Conservation (phyloP, 1,139 yeast genomes). For the Blastobotrys illinoisensis region DNA sequence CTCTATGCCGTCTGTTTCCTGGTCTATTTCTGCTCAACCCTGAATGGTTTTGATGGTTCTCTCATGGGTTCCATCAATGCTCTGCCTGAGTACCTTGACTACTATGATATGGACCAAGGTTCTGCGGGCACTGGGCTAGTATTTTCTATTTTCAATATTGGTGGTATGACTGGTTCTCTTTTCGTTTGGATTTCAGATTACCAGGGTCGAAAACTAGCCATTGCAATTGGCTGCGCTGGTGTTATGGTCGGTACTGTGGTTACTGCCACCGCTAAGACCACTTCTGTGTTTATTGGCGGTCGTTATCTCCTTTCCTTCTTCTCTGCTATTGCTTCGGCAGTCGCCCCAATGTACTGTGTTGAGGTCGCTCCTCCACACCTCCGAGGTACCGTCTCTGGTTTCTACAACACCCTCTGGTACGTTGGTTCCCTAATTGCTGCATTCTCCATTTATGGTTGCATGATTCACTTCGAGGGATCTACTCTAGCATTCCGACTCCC, state of each 20-base stretch:
- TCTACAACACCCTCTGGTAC: conserved; percentile 13
- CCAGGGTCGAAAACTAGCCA: conserved; percentile 15
- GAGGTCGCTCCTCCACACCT: conserved; percentile 35
- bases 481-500: conserved; percentile 12
- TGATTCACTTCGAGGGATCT: conserved; percentile 6
- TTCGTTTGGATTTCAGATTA: conserved; percentile 13
- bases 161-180: conserved; percentile 20
- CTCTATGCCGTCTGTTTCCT: conserved; percentile 9
- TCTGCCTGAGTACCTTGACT: conserved; percentile 11
- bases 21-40: conserved; percentile 11
- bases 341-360: conserved; percentile 18
- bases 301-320: conserved; percentile 16
- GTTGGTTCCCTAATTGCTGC: conserved; percentile 15
- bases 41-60: conserved; percentile 11
- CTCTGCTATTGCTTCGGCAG: conserved; percentile 10
- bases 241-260: conserved; percentile 17
- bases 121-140: conserved; percentile 17
- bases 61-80: conserved; percentile 12
- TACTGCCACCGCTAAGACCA: conserved; percentile 12
- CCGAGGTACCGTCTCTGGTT: conserved; percentile 33
- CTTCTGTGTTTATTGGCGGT: conserved; percentile 10
- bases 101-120: conserved; percentile 12
- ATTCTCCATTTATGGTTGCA: conserved; percentile 10
- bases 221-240: conserved; percentile 16
- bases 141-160: conserved; percentile 18